Percentiles rank a stretch among this genome's conserved stretches.
phyloP scores from a whole-genome alignment of 1,139 yeast species.

The Candida neerlandica region DNA sequence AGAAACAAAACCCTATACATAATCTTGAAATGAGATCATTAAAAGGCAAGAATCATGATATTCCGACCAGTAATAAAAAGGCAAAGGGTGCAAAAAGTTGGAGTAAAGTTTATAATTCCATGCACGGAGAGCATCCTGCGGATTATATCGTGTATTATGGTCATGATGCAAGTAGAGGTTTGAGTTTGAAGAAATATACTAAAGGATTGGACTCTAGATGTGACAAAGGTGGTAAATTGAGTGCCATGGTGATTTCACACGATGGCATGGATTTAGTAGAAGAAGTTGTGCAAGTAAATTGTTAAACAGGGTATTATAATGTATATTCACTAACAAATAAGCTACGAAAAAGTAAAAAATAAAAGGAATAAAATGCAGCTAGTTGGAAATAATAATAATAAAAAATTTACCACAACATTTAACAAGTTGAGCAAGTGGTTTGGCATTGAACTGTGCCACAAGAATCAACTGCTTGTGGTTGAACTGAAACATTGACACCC shows the following conservation, averaged over 20 bases:
- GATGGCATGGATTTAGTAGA: constrained; percentile 10
- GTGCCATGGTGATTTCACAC: constrained; percentile 53
- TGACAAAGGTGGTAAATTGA: constrained; percentile 69
- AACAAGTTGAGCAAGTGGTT: neutral
- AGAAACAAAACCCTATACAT: constrained; percentile 63
- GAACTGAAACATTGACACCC: neutral
- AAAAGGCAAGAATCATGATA: constrained; percentile 57
- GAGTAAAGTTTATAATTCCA: constrained; percentile 63
- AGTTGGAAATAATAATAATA: too few species aligned
- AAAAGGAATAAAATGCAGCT: too few species aligned
- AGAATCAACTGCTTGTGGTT: neutral
- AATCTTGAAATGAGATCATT: constrained; percentile 65
- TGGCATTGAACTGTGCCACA: neutral
- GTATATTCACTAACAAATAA: too few species aligned
- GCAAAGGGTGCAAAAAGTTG: constrained; percentile 58
- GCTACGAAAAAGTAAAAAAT: too few species aligned
- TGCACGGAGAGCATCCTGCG: constrained; percentile 40
- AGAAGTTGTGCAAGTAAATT: constrained; percentile 15
- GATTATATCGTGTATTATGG: constrained; percentile 73
- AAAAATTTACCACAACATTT: neutral
- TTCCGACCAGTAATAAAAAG: constrained; percentile 54
- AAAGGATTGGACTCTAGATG: constrained; percentile 86
- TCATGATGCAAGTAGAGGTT: constrained; percentile 83
- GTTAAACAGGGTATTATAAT: too few species aligned
- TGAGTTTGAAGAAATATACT: constrained; percentile 63